These are phyloP conservation scores for Saturnispora gosingensis DNA, from an alignment of 805 yeast genomes.

Conservation along the genomic window DNA sequence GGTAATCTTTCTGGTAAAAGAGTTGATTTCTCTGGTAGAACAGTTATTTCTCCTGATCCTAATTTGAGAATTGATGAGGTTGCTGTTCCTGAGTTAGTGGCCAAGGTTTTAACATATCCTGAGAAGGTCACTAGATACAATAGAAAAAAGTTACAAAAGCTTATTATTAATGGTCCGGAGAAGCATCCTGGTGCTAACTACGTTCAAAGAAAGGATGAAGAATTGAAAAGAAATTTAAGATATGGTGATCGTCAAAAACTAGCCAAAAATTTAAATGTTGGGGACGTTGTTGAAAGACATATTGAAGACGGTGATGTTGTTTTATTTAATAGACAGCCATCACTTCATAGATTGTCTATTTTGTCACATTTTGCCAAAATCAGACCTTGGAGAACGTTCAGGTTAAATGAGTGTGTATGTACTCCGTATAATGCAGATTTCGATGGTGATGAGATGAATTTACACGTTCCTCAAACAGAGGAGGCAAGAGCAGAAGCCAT, in stretches of 20 bases:
- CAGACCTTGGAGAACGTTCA: slow-evolving; percentile 96
- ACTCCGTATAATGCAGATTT: slow-evolving; percentile 99
- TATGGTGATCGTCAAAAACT: slow-evolving; percentile 77
- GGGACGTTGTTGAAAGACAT: slow-evolving; percentile 95
- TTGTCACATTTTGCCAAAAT: slow-evolving; percentile 92
- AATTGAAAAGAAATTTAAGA: slow-evolving; percentile 76
- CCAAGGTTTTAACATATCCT: slow-evolving; percentile 91
- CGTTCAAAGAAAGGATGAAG: slow-evolving; percentile 71
- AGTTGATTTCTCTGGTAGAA: slow-evolving; percentile 96
- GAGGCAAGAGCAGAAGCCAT: slow-evolving; percentile 98
- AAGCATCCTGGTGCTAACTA: slow-evolving; percentile 96
- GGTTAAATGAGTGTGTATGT: slow-evolving; percentile 97
- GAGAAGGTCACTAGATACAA: slow-evolving; percentile 90
- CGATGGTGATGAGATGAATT: slow-evolving; percentile 99
- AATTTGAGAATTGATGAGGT: slow-evolving; percentile 91
- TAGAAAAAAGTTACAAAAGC: slow-evolving; percentile 59
- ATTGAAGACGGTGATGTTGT: slow-evolving; percentile 96
- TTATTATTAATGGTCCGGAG: slow-evolving; percentile 78
- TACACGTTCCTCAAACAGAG: slow-evolving; percentile 97
- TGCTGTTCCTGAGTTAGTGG: slow-evolving; percentile 96
- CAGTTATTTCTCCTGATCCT: slow-evolving; percentile 98
- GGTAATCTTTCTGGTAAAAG: slow-evolving; percentile 97
- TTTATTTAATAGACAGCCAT: slow-evolving; percentile 94
- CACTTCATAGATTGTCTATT: slow-evolving; percentile 88
- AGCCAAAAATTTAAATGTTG: slow-evolving; percentile 68